Evolutionary conservation across 2,329 filamentous ascomycete genomes (phyloP), one percentile per base, ranked within the genome.

Genomic region (Elsinoe necatrix): DNA sequence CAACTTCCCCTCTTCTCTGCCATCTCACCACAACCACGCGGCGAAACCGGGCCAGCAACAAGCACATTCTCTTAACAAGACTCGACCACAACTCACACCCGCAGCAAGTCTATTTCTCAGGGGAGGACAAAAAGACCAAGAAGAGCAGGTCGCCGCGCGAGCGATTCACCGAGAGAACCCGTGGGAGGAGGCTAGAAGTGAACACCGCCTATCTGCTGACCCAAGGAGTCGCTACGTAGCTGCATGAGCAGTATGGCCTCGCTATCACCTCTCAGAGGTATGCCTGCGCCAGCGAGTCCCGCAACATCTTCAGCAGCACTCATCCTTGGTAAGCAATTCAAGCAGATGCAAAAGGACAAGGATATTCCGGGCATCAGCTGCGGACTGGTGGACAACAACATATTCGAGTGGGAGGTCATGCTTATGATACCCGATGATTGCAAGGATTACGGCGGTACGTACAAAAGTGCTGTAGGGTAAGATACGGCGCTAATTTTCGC

Each of bases 351-450:
- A 73, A 83, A 80, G 21, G 85, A 89, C 70, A 92, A 90, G 69
- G 90, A 95, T 71, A 86, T 97, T 47, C 89, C 89, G 0, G 93
- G 92, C 55, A 95, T 97, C 67, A 96, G 90, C 60, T 95, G 89
- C 66, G 93, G 93, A 0, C 77, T 98, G 42, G 84, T 91, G 54
- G 84, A 85, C 66, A 87, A 87, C 70, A 86, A 95, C 69, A 84
- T 97, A 8, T 96, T 96, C 63, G 87, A 95, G 75, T 98, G 93
- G 93, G 91, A 97, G 72, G 90, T 97, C 18, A 95, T 96, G 87
- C 82, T 98, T 60, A 97, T 98, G 92, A 92, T 97, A 63, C 89
- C 83, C 61, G 91, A 96, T 65, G 90, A 95, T 68, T 91, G 87
- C 73, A 66, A 68, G 58, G 67, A 67, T 48, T 96, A 96, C 66